Conservation (phyloP, 2,329 filamentous ascomycete genomes). For the Trichoderma sp. region DNA sequence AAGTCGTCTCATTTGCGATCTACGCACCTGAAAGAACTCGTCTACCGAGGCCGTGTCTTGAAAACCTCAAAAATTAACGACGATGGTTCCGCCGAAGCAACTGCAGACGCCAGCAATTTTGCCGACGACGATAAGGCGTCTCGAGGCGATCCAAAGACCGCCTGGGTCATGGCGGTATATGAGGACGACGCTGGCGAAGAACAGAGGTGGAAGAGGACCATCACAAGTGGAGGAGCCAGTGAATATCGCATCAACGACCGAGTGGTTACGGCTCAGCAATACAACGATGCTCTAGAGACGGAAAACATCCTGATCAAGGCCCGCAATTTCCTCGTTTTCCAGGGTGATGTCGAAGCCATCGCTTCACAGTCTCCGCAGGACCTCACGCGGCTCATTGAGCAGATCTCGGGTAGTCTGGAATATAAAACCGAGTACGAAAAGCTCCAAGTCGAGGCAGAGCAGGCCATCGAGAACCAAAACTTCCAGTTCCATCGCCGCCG, state of each 20-base stretch:
- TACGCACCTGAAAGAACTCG: constrained; percentile 85
- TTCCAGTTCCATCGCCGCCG: constrained; percentile 85
- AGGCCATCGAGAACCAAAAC: constrained; percentile 82
- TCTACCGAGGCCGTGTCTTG: constrained; percentile 92
- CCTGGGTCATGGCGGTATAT: constrained; percentile 99
- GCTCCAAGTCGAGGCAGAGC: constrained; percentile 81
- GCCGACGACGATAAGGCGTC: constrained; percentile 62
- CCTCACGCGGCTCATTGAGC: constrained; percentile 89
- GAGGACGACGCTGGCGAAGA: constrained; percentile 95
- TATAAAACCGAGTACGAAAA: constrained; percentile 92
- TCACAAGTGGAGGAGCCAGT: constrained; percentile 82
- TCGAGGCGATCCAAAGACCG: constrained; percentile 84
- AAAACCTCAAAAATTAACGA: constrained; percentile 91
- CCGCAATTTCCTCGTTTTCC: constrained; percentile 95
- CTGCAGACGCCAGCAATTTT: constrained; percentile 61
- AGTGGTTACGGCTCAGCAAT: constrained; percentile 81
- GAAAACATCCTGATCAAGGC: constrained; percentile 99
- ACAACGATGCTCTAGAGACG: constrained; percentile 86
- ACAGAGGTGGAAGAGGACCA: constrained; percentile 92
- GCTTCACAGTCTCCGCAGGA: constrained; percentile 93
- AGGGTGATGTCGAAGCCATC: constrained; percentile 96
- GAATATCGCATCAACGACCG: constrained; percentile 97
- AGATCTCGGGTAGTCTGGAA: constrained; percentile 94
- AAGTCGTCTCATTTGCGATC: constrained; percentile 98
- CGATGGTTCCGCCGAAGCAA: constrained; percentile 70